These are phyloP conservation scores for Rhizopogon roseolus DNA, from an alignment of 768 basidiomycete species.

Conservation along the genomic window DNA sequence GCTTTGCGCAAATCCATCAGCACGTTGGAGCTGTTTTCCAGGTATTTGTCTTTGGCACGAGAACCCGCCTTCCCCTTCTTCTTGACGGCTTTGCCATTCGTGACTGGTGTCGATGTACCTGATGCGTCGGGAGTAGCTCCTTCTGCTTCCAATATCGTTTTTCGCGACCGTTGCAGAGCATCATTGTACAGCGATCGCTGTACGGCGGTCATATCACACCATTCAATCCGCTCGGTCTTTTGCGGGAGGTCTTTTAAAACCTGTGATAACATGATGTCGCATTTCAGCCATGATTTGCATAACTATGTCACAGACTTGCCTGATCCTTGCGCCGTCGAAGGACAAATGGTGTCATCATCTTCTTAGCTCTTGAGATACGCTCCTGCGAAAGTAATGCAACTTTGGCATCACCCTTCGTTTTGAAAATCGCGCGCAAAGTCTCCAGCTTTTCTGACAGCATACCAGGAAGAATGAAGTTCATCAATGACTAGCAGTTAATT, in stretches of 20 bases:
- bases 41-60: conserved; percentile 63
- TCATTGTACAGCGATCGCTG: conserved; percentile 85
- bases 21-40: conserved; percentile 87
- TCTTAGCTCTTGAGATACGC: conserved; percentile 91
- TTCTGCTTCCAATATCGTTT: conserved; percentile 59
- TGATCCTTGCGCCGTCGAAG: conserved; percentile 96
- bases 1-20: conserved; percentile 98
- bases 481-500: conserved; percentile 63
- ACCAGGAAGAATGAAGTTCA: conserved; percentile 96
- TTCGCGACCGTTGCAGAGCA: conserved; percentile 78
- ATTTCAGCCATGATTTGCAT: not conserved
- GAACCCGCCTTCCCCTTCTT: conserved; percentile 27
- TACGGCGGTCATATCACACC: conserved; percentile 86
- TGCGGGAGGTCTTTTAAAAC: conserved; percentile 91
- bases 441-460: conserved; percentile 77
- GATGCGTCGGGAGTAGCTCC: conserved; percentile 20
- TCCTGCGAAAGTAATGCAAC: conserved; percentile 86
- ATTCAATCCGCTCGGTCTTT: conserved; percentile 90
- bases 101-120: conserved; percentile 26
- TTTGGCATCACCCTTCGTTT: conserved; percentile 90
- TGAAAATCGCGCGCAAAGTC: conserved; percentile 90
- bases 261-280: conserved; percentile 30
- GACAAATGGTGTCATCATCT: conserved; percentile 99
- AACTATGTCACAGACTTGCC: conserved; percentile 31
- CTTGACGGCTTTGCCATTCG: conserved; percentile 21